Percentiles rank a stretch among this genome's conserved stretches.
Evolutionary conservation across 2,329 filamentous ascomycete species (phyloP).

Genomic region (Macrophomina tecta): DNA sequence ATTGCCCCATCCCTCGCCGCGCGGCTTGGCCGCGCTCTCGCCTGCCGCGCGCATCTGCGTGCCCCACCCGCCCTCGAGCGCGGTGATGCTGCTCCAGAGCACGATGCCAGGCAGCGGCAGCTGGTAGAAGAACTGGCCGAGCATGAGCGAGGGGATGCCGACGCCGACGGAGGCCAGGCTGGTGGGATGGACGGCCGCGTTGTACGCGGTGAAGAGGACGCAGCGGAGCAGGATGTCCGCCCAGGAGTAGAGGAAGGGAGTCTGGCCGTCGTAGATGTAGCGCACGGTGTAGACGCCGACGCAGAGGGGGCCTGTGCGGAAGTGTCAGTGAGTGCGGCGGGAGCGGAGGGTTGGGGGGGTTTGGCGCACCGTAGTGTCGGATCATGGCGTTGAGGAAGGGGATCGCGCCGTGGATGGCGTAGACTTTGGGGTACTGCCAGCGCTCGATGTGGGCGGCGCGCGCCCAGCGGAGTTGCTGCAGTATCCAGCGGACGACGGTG

Average conservation of each 20-base stretch:
- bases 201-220: slow-evolving; percentile 34
- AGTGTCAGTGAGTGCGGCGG: too few species aligned
- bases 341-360: too few species aligned
- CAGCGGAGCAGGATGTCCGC: slow-evolving; percentile 36
- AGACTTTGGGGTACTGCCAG: slow-evolving; percentile 43
- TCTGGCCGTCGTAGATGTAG: slow-evolving; percentile 40
- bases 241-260: slow-evolving; percentile 37
- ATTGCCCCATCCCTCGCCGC: neutral
- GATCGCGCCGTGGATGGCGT: slow-evolving; percentile 42
- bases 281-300: slow-evolving; percentile 37
- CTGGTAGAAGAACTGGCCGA: slow-evolving; percentile 43
- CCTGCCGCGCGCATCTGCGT: slow-evolving; percentile 39
- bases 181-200: slow-evolving; percentile 35
- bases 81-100: slow-evolving; percentile 43
- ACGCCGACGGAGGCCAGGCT: slow-evolving; percentile 30
- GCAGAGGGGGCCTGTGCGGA: slow-evolving; percentile 30
- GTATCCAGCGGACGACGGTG: slow-evolving; percentile 43
- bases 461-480: slow-evolving; percentile 47
- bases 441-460: slow-evolving; percentile 47
- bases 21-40: neutral
- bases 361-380: slow-evolving; percentile 37
- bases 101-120: slow-evolving; percentile 45
- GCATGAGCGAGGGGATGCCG: slow-evolving; percentile 27
- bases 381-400: slow-evolving; percentile 44
- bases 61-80: slow-evolving; percentile 44